A percentile compares a stretch with the other conserved stretches of the same genome.
Evolutionary conservation across 352 stramenopile genomes (phyloP).

Genomic region (Phytopythium chamaehyphon): DNA sequence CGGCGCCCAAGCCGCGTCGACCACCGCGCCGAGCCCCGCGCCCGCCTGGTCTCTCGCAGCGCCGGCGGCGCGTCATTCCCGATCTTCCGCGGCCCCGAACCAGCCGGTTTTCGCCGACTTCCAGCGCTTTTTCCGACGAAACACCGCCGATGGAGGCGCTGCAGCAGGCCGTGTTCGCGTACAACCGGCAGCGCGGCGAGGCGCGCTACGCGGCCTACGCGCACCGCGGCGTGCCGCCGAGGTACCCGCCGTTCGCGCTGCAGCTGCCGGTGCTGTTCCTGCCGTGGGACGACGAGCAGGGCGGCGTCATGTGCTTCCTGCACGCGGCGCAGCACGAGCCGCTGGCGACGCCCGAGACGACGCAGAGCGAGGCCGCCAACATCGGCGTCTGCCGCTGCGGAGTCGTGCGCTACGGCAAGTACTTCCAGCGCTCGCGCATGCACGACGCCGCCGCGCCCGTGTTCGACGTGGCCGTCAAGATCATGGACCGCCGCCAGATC

Average conservation of each 20-base stretch:
- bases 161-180: slow-evolving; percentile 66
- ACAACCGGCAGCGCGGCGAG: slow-evolving; percentile 63
- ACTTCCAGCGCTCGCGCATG: slow-evolving; percentile 47
- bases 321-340: slow-evolving; percentile 38
- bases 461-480: slow-evolving; percentile 70
- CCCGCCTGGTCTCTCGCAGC: background rate
- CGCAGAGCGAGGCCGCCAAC: slow-evolving; percentile 43
- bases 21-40: no score
- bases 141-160: slow-evolving; percentile 40
- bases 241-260: slow-evolving; percentile 67
- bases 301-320: slow-evolving; percentile 62
- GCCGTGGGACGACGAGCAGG: slow-evolving; percentile 62
- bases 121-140: no score
- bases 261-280: slow-evolving; percentile 62
- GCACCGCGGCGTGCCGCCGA: slow-evolving; percentile 63
- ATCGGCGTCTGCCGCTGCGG: slow-evolving; percentile 69
- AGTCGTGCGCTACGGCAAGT: slow-evolving; percentile 69
- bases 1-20: no score
- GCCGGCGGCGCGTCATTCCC: background rate
- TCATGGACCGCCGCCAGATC: slow-evolving; percentile 70
- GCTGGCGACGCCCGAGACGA: slow-evolving; percentile 33
- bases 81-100: background rate
- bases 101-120: no score
- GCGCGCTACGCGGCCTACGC: slow-evolving; percentile 47
- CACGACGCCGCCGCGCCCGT: slow-evolving; percentile 7